Percentiles rank a stretch among this genome's conserved stretches.
These are phyloP conservation scores for Cicer cuneatum DNA, from an alignment of 306 rosid genomes.

Conservation along the genomic window DNA sequence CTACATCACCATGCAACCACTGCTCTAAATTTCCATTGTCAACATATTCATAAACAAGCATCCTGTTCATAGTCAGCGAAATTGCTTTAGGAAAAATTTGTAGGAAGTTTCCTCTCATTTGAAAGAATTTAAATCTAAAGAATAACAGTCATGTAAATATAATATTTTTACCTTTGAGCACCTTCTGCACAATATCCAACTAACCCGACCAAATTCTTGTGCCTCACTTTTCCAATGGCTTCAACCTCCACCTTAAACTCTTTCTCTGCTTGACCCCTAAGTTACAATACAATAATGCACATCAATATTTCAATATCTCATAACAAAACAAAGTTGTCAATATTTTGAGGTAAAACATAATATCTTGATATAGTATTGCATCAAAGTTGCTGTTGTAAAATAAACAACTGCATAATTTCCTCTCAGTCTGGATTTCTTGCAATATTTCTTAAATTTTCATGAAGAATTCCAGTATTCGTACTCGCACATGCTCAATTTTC, in stretches of 20 bases:
- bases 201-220: constrained; percentile 94
- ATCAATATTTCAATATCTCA: constrained; percentile 21
- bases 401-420: constrained; percentile 22
- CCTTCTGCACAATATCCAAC: constrained; percentile 96
- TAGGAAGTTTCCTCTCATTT: constrained; percentile 2
- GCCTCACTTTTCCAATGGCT: constrained; percentile 98
- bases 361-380: background rate
- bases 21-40: constrained; percentile 98
- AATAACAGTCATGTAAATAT: constrained; percentile 35
- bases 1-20: constrained; percentile 97
- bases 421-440: constrained; percentile 8
- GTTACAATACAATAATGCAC: constrained; percentile 29
- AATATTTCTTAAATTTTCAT: constrained; percentile 9
- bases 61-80: constrained; percentile 61
- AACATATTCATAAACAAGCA: constrained; percentile 93
- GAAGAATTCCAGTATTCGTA: constrained; percentile 15
- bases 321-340: background rate
- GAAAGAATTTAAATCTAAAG: constrained; percentile 34
- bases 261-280: constrained; percentile 92
- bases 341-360: background rate
- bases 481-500: constrained; percentile 24
- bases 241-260: constrained; percentile 99
- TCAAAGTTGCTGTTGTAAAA: background rate
- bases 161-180: constrained; percentile 71
- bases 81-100: constrained; percentile 12